Base-by-base conservation (phyloP, 2,329 filamentous ascomycete species). In the Colletotrichum neosansevieriae region DNA sequence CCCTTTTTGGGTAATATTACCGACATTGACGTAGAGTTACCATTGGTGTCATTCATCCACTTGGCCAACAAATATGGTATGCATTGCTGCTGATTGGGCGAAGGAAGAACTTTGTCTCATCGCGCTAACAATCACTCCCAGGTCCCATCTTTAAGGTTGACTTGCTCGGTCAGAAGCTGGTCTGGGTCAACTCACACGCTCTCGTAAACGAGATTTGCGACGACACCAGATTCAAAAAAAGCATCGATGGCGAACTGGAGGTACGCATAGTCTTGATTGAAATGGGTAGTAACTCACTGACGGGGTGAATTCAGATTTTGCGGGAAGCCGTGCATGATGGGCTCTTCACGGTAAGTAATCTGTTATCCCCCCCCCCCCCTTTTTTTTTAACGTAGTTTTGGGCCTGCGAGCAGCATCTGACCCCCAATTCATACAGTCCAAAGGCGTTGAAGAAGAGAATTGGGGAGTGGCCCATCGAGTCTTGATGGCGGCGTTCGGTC, bases 401-500 rank as follows among this genome's bases (percentile, higher is more conserved):
- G 24, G 34, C 0, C 7, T 0, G 0, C 32, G 36, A 6, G 1
- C 2, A 21, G 34, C 19, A 17, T 21, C 34, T 54, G 21, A 49
- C 5, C 13, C 13, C 13, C 2, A 1, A 7, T 3, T 3, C 17
- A 1, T 4, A 12, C 10, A 63, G 50, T 45, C 47, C 9, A 68
- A 56, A 34, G 49, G 60, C 3, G 54, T 45, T 6, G 71, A 64
- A 13, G 68, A 73, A 36, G 63, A 67, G 44, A 69, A 67, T 32
- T 74, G 72, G 71, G 60, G 82, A 19, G 84, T 90, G 69, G 91
- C 92, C 29, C 87, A 92, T 73, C 81, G 89, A 19, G 79, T 90
- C 10, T 79, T 93, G 61, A 85, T 91, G 74, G 90, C 91, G 0
- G 89, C 89, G 1, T 92, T 93, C 74, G 91, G 91, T 0, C 91